phyloP scores from a whole-genome alignment of 192 early-diverging fungal genomes.

The Coemansia biformis region DNA sequence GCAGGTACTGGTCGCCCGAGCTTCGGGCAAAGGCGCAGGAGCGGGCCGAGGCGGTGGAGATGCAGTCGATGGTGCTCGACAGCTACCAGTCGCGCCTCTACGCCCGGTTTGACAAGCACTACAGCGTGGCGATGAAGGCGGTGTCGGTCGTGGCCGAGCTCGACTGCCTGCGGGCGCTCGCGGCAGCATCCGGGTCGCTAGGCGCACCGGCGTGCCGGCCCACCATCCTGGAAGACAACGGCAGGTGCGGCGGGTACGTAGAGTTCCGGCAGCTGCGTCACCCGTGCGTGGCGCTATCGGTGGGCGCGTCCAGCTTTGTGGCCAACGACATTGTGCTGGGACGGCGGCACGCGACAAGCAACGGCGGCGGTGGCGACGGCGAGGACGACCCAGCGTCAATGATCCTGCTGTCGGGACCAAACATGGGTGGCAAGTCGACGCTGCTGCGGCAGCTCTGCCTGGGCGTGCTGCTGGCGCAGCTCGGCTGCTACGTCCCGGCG shows the following conservation, averaged over 20 bases:
- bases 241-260: conserved; percentile 55
- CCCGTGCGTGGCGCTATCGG: conserved; percentile 67
- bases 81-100: conserved; percentile 73
- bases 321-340: conserved; percentile 91
- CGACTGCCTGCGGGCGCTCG: conserved; percentile 78
- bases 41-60: conserved; percentile 78
- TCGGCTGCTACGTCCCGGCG: conserved; percentile 94
- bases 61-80: conserved; percentile 67
- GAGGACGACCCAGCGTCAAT: conserved; percentile 52
- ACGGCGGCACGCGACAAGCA: conserved; percentile 1
- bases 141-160: conserved; percentile 75
- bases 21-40: conserved; percentile 61
- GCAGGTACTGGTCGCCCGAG: conserved; percentile 76
- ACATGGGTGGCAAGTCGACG: conserved; percentile 99
- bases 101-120: conserved; percentile 76
- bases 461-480: conserved; percentile 91
- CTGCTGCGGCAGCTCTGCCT: conserved; percentile 91
- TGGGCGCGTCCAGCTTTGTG: conserved; percentile 67
- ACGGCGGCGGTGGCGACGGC: background rate
- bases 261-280: conserved; percentile 90
- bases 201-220: conserved; percentile 84
- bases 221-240: conserved; percentile 61
- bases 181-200: conserved; percentile 58
- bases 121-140: conserved; percentile 62
- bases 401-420: conserved; percentile 95